Base-by-base conservation (phyloP, 192 early-diverging fungal species). In the Geranomyces variabilis region DNA sequence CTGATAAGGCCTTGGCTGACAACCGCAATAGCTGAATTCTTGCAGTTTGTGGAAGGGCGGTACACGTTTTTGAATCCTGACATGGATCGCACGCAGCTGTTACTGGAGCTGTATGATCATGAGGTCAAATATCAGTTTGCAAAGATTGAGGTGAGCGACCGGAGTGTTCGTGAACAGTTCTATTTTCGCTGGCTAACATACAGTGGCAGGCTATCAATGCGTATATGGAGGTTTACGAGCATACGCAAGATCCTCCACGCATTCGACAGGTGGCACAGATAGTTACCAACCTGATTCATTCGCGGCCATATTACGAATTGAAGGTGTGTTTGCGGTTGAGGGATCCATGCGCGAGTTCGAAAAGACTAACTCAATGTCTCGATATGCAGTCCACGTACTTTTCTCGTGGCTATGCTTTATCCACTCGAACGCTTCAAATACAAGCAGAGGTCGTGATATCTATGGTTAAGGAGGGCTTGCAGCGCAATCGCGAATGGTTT, bases 181-280 rank as follows among this genome's bases (percentile, higher is more conserved):
- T 13, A 1, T 41, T 0, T 17, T 46, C 30, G 60, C 31, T 30
- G 8, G 73, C 56, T 26, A 9, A 24, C 5, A 63, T 9, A 21
- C 7, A n/a, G 7, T 51, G 12, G 19, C 49, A 84, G 83, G 47
- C 74, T 22, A 62, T 81, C 21, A 85, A 85, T 47, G 46, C 44
- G 19, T 87, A 84, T 71, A 24, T 87, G 67, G 85, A 87, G 56
- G 70, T 73, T 9, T 83, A 75, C 63, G 85, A 87, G 66, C 78
- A 87, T 56, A 72, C 71, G 8, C 19, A n/a, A 6, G 69, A 70
- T 45, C 44, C 49, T 13, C 56, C 55, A 10, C 51, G 62, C 41
- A 77, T 80, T n/a, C 53, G 63, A 26, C 66, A 75, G 49, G 29
- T 81, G 9, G 64, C 67, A 1, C 85, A 87, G 66, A 67, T 81